Conservation (phyloP, 169 alveolate species). For the Plasmodium coatneyi region DNA sequence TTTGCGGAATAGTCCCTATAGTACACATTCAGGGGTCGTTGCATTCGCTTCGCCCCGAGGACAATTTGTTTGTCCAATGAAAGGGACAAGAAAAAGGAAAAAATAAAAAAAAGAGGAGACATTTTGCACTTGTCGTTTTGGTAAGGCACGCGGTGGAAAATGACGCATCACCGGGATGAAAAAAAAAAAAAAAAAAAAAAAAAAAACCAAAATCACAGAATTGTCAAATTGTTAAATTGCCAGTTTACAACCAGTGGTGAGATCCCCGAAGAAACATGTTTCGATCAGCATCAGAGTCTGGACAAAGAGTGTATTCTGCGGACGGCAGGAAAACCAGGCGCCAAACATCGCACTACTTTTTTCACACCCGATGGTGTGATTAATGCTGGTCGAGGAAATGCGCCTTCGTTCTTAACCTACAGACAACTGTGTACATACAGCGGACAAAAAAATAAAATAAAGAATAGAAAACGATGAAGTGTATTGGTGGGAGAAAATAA, state of each 20-base stretch:
- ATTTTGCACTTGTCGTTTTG: neutral
- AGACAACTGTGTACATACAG: slow-evolving; percentile 11
- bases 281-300: neutral
- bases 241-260: neutral
- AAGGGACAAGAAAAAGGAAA: slow-evolving; percentile 2
- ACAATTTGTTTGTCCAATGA: neutral
- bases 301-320: neutral
- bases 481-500: neutral
- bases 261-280: neutral
- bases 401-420: neutral
- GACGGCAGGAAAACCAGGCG: neutral
- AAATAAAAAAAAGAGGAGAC: neutral
- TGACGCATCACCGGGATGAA: neutral
- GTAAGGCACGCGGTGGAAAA: neutral
- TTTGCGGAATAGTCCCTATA: slow-evolving; percentile 44
- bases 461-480: neutral
- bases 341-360: neutral
- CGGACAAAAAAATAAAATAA: neutral
- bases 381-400: neutral
- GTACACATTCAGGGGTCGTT: slow-evolving; percentile 47
- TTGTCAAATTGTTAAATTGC: neutral
- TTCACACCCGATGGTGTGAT: neutral
- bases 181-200: neutral
- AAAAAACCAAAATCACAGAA: neutral
- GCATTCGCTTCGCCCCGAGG: slow-evolving; percentile 26